Base-by-base conservation (phyloP, 2,329 filamentous ascomycete genomes). In the Ceratocystis lukuohia region DNA sequence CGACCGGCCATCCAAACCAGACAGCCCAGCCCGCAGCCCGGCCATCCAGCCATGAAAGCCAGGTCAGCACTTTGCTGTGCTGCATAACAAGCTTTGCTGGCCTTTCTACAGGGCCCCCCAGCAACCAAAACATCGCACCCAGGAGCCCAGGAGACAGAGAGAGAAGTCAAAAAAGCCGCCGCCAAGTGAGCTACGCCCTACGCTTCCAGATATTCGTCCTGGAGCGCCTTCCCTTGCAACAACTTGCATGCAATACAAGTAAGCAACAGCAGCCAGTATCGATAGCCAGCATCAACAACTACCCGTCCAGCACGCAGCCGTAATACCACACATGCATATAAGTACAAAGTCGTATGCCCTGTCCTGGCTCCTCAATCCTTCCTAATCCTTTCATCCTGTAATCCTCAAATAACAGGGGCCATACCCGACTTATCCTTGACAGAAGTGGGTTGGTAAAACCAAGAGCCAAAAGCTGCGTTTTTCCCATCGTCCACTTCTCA, bases 51-150 rank as follows among this genome's bases (percentile, higher is more conserved):
- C 37, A 41, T 41, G 37, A 41, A 41, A 41, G 48, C 48, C 48
- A 53, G 48, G 48, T 53, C 48, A 53, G 48, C 48, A 53, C 48
- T 53, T 53, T 53, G 48, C 48, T 53, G 48, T 53, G 48, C 48
- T 28, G 48, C 48, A 53, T 53, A 22, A 10, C 15, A 53, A 25
- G 17, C 48, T 28, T 53, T 53, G 22, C 25, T 53, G 48, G 48
- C 7, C 48, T 25, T 53, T 22, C 25, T 53, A 53, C 48, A 53
- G 48, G 48, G 48, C 20, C 48, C 48, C 48, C 48, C 20, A 53
- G 48, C 48, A 53, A 25, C 48, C 20, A 53, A 25, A 53, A 5
- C 10, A 41, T 15, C 48, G 15, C 20, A 28, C 22, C 8, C 22
- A 22, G 25, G 20, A 22, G 22, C 15, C 20, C 28, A 5, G 28